Percentiles rank a stretch among this genome's conserved stretches.
Conservation (phyloP, 169 alveolate genomes). For the Amoebophrya sp. region DNA sequence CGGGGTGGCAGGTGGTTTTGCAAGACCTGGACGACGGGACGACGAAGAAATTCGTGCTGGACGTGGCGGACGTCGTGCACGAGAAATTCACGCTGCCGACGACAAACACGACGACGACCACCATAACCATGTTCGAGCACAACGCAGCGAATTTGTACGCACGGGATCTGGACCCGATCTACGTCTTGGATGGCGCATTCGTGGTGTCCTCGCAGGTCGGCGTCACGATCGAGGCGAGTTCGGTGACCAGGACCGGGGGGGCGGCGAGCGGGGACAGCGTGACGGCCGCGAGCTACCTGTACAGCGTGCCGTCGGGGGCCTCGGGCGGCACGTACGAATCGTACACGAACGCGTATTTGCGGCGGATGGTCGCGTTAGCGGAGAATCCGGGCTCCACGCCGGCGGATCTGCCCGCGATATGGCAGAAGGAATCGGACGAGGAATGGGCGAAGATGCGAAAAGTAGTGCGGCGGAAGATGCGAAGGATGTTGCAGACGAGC, state of each 20-base stretch:
- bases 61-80: not conserved
- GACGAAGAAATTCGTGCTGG: not conserved
- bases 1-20: not conserved
- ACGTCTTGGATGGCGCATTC: not conserved
- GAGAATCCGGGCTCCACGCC: not conserved
- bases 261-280: not conserved
- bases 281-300: not conserved
- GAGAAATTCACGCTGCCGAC: not conserved
- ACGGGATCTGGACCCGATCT: not conserved
- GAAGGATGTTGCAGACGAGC: no score
- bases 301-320: not conserved
- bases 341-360: not conserved
- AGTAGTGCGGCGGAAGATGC: no score
- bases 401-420: not conserved
- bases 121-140: not conserved
- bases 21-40: slow-evolving; percentile 8
- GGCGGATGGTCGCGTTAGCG: not conserved
- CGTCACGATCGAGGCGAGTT: no score
- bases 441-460: no score
- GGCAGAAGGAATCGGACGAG: not conserved
- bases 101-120: not conserved
- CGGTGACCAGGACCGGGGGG: not conserved
- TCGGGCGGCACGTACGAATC: not conserved
- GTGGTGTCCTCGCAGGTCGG: no score
- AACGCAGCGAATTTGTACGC: not conserved